Evolutionary conservation across 2,329 filamentous ascomycete species (phyloP), one percentile per base, ranked within the genome.

Genomic region (Ophiocordyceps camponoti-leonardi): DNA sequence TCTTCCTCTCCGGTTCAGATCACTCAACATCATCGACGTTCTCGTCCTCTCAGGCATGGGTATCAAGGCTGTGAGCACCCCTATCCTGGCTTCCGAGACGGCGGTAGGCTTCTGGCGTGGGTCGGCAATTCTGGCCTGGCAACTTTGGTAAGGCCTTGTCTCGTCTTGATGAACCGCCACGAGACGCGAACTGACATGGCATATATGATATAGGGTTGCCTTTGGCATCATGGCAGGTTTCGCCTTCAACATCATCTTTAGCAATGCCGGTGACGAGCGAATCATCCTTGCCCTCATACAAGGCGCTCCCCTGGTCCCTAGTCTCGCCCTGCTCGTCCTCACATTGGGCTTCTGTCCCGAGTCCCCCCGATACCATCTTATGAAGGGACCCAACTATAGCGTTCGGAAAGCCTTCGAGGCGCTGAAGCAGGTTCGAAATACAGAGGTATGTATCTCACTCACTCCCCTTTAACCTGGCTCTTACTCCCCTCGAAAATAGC

Each of bases 41-140:
- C n/a, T 2, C 2, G 42, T 18, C 18, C 35, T 8, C n/a, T 14
- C 18, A 61, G 67, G 64, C 1, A 71, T 71, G 67, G 67, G 67
- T 0, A 60, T 71, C 23, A 70, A 70, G 48, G 67, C 68, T 0
- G 66, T 69, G 33, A 70, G 66, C 35, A 66, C 67, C 0, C 64
- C 67, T 1, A 67, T 70, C 16, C 56, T 71, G 2, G 67, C 67
- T 2, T 65, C 64, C 8, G 68, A 71, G 51, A 68, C 66, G 0
- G 64, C 67, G 0, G 59, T 68, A 14, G 64, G 66, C 0, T 69
- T 64, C 49, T 70, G 67, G 67, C 58, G 67, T 52, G 68, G 67
- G 1, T 67, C 65, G 13, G 65, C 64, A 1, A 66, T 69, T 16
- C 57, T 71, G 0, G 65, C 64, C 5, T 71, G 67, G 67, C 67